These are phyloP conservation scores for Spiraea crenata DNA, from an alignment of 331 rosid species.

Conservation along the genomic window DNA sequence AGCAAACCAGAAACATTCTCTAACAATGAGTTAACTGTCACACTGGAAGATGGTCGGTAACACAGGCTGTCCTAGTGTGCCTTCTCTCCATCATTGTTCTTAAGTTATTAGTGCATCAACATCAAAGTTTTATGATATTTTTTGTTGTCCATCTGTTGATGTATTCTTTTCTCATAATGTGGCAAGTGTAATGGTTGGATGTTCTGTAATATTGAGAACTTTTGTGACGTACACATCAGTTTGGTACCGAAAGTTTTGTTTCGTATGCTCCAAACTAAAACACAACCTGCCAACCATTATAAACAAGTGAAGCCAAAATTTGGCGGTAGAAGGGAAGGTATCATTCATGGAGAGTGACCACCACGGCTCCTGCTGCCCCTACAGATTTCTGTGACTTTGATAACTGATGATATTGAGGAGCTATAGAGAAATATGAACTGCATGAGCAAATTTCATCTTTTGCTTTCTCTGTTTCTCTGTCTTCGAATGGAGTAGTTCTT, in stretches of 20 bases:
- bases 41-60: slow-evolving; percentile 65
- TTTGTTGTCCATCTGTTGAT: neutral
- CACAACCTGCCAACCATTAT: no score
- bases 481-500: neutral
- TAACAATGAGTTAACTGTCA: slow-evolving; percentile 62
- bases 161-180: neutral
- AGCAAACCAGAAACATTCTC: slow-evolving; percentile 69
- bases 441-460: neutral
- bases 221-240: neutral
- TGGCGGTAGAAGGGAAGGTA: neutral
- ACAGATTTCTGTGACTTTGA: neutral
- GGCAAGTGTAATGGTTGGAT: neutral
- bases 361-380: neutral
- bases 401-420: neutral
- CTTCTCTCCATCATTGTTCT: neutral
- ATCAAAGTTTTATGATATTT: neutral
- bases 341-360: neutral
- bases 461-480: neutral
- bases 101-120: slow-evolving; percentile 2
- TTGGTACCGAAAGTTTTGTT: neutral
- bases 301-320: neutral
- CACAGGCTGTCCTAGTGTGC: neutral
- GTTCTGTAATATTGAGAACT: neutral
- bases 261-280: no score
- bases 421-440: neutral